Evolutionary conservation across 805 yeast species (phyloP).

Genomic region (Maudiozyma serrabonitensis): DNA sequence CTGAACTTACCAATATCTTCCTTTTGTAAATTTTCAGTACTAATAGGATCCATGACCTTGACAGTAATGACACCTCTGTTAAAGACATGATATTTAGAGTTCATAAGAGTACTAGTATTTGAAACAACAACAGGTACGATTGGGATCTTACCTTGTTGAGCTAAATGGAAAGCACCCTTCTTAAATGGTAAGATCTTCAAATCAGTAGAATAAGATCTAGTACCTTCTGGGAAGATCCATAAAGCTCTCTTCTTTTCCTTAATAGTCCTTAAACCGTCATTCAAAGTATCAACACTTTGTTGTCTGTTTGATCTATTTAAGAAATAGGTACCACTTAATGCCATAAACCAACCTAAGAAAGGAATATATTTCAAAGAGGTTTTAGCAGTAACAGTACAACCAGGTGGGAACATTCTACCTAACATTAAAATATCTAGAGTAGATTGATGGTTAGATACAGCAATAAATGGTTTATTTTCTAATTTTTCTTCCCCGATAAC

Average conservation of each 20-base stretch:
- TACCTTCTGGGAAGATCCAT: constrained; percentile 95
- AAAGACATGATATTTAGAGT: constrained; percentile 52
- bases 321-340: constrained; percentile 81
- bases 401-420: constrained; percentile 78
- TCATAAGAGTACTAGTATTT: constrained; percentile 70
- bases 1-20: constrained; percentile 61
- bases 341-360: constrained; percentile 95
- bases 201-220: constrained; percentile 67
- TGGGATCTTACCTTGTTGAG: constrained; percentile 85
- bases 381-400: constrained; percentile 89
- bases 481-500: constrained; percentile 58
- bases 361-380: constrained; percentile 77
- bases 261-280: constrained; percentile 54
- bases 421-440: constrained; percentile 74
- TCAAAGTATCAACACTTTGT: constrained; percentile 67
- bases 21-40: constrained; percentile 57
- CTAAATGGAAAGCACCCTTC: constrained; percentile 97
- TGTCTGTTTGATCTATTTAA: constrained; percentile 72
- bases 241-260: constrained; percentile 59
- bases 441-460: constrained; percentile 84
- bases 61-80: constrained; percentile 67
- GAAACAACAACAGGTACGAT: constrained; percentile 81
- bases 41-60: constrained; percentile 72
- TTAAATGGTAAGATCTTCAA: constrained; percentile 79
- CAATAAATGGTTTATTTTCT: constrained; percentile 58